Evolutionary conservation across 768 basidiomycete species (phyloP).

Genomic region (Clitopilus passeckerianus): DNA sequence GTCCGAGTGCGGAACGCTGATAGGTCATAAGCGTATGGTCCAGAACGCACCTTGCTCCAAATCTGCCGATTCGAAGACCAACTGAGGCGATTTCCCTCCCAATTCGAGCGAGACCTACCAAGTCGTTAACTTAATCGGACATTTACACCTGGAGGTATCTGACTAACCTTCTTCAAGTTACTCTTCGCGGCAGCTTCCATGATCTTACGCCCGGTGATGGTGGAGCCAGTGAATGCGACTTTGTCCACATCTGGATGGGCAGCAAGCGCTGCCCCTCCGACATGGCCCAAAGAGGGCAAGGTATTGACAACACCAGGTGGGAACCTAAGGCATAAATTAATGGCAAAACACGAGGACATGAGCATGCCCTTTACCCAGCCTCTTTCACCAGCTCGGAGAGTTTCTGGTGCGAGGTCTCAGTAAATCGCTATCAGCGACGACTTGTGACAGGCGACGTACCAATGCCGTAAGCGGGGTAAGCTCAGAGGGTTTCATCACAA

Average conservation of each 20-base stretch:
- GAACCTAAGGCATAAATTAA: conserved; percentile 43
- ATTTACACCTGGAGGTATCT: background rate
- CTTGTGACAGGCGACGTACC: conserved; percentile 30
- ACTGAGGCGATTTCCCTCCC: conserved; percentile 87
- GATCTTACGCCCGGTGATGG: conserved; percentile 82
- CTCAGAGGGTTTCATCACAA: conserved; percentile 95
- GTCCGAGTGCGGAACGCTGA: background rate
- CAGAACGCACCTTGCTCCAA: conserved; percentile 68
- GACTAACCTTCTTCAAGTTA: conserved; percentile 83
- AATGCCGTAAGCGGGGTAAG: conserved; percentile 80
- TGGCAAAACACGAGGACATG: conserved; percentile 6
- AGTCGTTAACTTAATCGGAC: conserved; percentile 4
- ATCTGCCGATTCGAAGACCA: conserved; percentile 90
- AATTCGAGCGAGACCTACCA: conserved; percentile 83
- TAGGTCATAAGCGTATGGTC: background rate
- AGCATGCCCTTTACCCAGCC: conserved; percentile 57
- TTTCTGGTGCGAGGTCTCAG: conserved; percentile 42
- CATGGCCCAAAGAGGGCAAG: conserved; percentile 73
- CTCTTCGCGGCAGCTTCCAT: conserved; percentile 90
- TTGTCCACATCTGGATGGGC: conserved; percentile 86
- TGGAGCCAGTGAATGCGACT: conserved; percentile 93
- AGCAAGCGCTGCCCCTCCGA: conserved; percentile 84
- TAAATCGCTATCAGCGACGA: background rate
- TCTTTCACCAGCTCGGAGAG: conserved; percentile 76
- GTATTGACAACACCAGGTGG: conserved; percentile 91